A percentile compares a stretch with the other conserved stretches of the same genome.
Evolutionary conservation across 106 monocot genomes (phyloP).

Genomic region (Dendrobium officinale): DNA sequence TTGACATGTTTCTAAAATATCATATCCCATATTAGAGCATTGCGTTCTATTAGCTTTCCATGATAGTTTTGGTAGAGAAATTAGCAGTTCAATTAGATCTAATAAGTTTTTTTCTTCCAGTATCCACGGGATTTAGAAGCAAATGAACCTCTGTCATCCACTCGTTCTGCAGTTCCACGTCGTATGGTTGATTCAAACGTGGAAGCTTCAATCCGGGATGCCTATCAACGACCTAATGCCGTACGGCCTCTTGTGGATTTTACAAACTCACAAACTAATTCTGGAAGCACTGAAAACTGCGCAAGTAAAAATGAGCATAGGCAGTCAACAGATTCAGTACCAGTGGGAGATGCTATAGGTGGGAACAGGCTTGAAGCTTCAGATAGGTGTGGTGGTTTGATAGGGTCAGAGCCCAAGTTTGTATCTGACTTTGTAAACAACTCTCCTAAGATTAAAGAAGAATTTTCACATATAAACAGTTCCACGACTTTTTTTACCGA

Average conservation of each 20-base stretch:
- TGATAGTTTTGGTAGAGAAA: too few species aligned
- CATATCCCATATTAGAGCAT: too few species aligned
- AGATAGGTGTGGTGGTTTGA: neutral
- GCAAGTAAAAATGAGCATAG: too few species aligned
- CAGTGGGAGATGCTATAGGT: too few species aligned
- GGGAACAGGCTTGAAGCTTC: conserved; percentile 13
- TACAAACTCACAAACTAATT: neutral
- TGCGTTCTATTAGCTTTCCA: too few species aligned
- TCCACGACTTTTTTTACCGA: conserved; percentile 29
- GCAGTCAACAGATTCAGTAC: too few species aligned
- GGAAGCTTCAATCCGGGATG: conserved; percentile 35
- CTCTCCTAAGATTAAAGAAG: conserved; percentile 26
- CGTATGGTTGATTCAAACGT: conserved; percentile 46
- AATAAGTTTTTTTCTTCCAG: too few species aligned
- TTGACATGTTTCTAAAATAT: too few species aligned
- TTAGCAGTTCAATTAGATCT: too few species aligned
- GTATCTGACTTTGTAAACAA: conserved; percentile 5
- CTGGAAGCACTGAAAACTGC: too few species aligned
- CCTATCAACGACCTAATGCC: conserved; percentile 47
- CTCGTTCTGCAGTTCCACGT: conserved; percentile 32
- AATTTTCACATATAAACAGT: conserved; percentile 17
- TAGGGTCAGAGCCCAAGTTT: conserved; percentile 24
- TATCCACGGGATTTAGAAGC: conserved; percentile 32
- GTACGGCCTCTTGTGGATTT: conserved; percentile 43
- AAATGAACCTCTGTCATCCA: conserved; percentile 37